Conservation (phyloP, 768 basidiomycete species). For the Auriscalpium microsporum region DNA sequence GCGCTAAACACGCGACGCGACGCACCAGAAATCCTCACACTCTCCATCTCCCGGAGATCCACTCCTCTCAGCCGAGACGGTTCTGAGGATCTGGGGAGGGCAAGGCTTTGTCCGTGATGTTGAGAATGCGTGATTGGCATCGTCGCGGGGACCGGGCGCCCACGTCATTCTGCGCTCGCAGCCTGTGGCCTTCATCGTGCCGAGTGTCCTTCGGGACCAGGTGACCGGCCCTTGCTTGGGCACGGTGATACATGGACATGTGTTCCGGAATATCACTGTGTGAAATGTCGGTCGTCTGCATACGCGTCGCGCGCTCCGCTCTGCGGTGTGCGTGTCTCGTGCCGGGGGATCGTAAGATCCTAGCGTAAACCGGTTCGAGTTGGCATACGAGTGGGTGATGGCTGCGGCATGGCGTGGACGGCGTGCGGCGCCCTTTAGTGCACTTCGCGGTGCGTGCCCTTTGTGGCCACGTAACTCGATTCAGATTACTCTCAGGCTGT, state of each 20-base stretch:
- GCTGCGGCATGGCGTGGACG: too few species aligned
- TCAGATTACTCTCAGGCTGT: slow-evolving; percentile 28
- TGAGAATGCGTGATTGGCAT: slow-evolving; percentile 18
- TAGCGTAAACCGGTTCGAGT: too few species aligned
- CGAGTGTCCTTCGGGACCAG: neutral
- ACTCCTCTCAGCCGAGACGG: too few species aligned
- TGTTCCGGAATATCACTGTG: too few species aligned
- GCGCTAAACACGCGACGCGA: slow-evolving; percentile 20
- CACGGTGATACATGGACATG: too few species aligned
- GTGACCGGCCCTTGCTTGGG: too few species aligned
- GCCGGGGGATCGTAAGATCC: too few species aligned
- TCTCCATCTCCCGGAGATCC: neutral
- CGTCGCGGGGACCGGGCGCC: slow-evolving; percentile 21
- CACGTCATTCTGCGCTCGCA: neutral
- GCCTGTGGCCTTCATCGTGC: slow-evolving; percentile 7
- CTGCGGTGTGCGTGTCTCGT: too few species aligned
- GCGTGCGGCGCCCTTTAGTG: slow-evolving; percentile 18
- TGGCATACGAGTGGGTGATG: neutral
- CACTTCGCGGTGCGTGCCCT: slow-evolving; percentile 21
- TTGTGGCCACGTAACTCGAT: slow-evolving; percentile 20
- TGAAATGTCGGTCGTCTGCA: too few species aligned
- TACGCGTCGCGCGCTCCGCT: too few species aligned
- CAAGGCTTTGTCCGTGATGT: too few species aligned
- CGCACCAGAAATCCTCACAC: slow-evolving; percentile 22
- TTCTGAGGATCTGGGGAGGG: too few species aligned